Percentiles rank a stretch among this genome's conserved stretches.
Conservation (phyloP, 192 early-diverging fungal genomes). For the Pilaira anomala region DNA sequence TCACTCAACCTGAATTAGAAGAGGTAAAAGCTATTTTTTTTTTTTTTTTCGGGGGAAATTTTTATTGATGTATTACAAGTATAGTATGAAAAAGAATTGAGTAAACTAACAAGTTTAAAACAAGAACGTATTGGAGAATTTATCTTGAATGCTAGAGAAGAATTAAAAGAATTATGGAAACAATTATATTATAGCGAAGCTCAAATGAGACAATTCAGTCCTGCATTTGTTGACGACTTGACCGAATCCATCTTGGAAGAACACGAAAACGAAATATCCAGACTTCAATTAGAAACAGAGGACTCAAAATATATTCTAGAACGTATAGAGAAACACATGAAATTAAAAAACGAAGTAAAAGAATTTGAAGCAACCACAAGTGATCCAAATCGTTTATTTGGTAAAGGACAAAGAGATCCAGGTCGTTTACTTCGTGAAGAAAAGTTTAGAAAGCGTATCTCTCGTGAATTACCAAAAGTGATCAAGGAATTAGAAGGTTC, state of each 20-base stretch:
- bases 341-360: constrained; percentile 38
- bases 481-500: constrained; percentile 35
- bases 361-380: constrained; percentile 40
- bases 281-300: constrained; percentile 33
- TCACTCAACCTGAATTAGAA: constrained; percentile 8
- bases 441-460: constrained; percentile 44
- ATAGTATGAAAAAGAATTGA: constrained; percentile 44
- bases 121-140: constrained; percentile 41
- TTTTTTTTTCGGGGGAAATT: background rate
- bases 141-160: constrained; percentile 36
- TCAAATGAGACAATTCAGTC: constrained; percentile 14
- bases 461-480: constrained; percentile 44
- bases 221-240: constrained; percentile 4
- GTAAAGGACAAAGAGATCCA: constrained; percentile 43
- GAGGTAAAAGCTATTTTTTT: constrained; percentile 15
- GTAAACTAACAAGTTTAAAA: constrained; percentile 37
- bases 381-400: constrained; percentile 41
- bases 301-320: constrained; percentile 43
- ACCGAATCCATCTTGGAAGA: constrained; percentile 32
- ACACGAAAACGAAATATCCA: constrained; percentile 41
- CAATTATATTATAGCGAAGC: constrained; percentile 35
- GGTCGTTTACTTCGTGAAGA: constrained; percentile 50
- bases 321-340: constrained; percentile 36
- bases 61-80: too few relatives aligned
- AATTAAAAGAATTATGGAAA: constrained; percentile 40